These are phyloP conservation scores for Leccinum fibrillosum DNA, from an alignment of 768 basidiomycete species.

Conservation along the genomic window DNA sequence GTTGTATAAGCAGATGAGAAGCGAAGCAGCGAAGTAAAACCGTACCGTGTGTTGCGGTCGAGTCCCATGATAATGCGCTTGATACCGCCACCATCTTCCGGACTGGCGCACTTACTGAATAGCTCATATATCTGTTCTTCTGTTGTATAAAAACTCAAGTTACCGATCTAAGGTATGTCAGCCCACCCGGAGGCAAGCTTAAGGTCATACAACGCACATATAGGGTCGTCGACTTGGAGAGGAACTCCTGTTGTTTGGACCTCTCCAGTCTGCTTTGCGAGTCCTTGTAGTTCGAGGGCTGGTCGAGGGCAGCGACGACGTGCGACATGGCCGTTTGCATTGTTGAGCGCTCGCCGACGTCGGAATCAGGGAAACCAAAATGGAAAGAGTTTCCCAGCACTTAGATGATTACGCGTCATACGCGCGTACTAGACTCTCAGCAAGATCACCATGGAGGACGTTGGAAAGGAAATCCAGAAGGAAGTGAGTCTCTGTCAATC, in stretches of 20 bases:
- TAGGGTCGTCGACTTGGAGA: constrained; percentile 81
- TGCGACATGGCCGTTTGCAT: constrained; percentile 63
- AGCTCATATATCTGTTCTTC: constrained; percentile 96
- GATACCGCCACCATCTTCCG: constrained; percentile 85
- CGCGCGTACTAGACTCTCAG: constrained; percentile 8
- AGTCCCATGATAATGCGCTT: constrained; percentile 96
- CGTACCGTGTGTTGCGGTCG: constrained; percentile 82
- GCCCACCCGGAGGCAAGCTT: constrained; percentile 17
- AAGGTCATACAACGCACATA: constrained; percentile 60
- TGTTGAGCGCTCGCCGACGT: background rate
- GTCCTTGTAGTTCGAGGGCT: constrained; percentile 97
- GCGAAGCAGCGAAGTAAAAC: background rate
- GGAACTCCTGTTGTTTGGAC: constrained; percentile 73
- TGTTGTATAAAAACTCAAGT: constrained; percentile 91
- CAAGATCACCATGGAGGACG: constrained; percentile 69
- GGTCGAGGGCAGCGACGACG: constrained; percentile 81
- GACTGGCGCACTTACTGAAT: constrained; percentile 84
- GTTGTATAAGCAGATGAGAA: constrained; percentile 5
- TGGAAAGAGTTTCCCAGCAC: constrained; percentile 29
- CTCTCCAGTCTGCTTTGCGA: constrained; percentile 81
- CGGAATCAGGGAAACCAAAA: constrained; percentile 9
- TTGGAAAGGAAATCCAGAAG: constrained; percentile 80
- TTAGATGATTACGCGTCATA: constrained; percentile 28
- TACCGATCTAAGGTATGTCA: constrained; percentile 62
- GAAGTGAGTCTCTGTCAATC: constrained; percentile 50